A percentile compares a stretch with the other conserved stretches of the same genome.
Evolutionary conservation across 129 eudicot genomes (phyloP).

Genomic region (Chrysanthemum seticuspe): DNA sequence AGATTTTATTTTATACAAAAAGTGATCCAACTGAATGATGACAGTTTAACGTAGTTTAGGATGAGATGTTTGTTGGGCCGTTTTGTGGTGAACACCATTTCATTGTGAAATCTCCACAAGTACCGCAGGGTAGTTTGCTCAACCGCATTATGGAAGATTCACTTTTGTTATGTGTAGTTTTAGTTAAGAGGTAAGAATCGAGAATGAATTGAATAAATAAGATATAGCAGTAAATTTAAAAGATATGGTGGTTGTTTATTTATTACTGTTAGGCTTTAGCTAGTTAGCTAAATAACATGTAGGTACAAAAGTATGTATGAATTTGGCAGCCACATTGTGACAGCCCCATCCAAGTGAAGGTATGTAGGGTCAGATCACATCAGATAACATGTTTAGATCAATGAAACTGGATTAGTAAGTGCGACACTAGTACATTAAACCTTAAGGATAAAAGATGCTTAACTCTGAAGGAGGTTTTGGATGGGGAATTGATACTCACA

Average conservation of each 20-base stretch:
- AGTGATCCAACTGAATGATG: no score
- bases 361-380: conserved; percentile 6
- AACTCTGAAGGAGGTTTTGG: conserved; percentile 23
- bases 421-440: background rate
- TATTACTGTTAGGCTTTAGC: background rate
- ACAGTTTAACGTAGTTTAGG: no score
- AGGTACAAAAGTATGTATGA: conserved; percentile 6
- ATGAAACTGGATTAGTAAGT: conserved; percentile 11
- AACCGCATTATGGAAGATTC: background rate
- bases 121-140: no score
- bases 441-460: conserved; percentile 7
- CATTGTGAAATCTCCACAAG: no score
- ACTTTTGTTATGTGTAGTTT: background rate
- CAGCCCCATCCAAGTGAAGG: conserved; percentile 16
- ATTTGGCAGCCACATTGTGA: conserved; percentile 8
- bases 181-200: background rate
- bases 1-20: no score
- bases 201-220: background rate
- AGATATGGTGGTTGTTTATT: conserved; percentile 5
- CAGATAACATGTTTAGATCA: background rate
- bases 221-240: background rate
- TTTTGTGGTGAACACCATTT: no score
- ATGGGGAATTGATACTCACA: no score
- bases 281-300: background rate
- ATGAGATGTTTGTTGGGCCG: no score